Evolutionary conservation across 768 basidiomycete species (phyloP).

Genomic region (Clavulina sp.): DNA sequence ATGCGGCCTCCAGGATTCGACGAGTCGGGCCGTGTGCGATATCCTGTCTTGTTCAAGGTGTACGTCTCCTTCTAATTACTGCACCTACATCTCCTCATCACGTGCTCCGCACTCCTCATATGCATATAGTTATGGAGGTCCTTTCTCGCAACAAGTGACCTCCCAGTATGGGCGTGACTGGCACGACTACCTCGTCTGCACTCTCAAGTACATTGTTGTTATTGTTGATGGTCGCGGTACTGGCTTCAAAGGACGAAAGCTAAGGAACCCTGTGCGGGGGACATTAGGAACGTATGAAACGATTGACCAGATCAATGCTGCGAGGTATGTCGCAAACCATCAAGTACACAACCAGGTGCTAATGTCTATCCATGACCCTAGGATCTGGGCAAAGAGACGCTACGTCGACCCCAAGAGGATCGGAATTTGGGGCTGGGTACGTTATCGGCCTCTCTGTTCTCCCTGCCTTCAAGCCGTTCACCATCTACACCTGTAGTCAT

Average conservation of each 20-base stretch:
- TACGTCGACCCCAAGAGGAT: slow-evolving; percentile 82
- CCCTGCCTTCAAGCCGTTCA: neutral
- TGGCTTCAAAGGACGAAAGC: slow-evolving; percentile 67
- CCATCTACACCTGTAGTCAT: slow-evolving; percentile 38
- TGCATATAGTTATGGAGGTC: slow-evolving; percentile 66
- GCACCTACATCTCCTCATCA: neutral
- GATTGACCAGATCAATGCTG: slow-evolving; percentile 75
- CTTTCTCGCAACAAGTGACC: slow-evolving; percentile 63
- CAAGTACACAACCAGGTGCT: neutral
- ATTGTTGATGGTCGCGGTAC: slow-evolving; percentile 88
- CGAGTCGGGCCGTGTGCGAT: slow-evolving; percentile 85
- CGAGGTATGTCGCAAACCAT: slow-evolving; percentile 34
- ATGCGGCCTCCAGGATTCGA: slow-evolving; percentile 87
- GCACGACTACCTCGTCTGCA: slow-evolving; percentile 73
- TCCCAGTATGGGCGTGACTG: slow-evolving; percentile 55
- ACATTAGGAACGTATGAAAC: slow-evolving; percentile 84
- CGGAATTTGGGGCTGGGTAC: slow-evolving; percentile 96
- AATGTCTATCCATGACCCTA: slow-evolving; percentile 15
- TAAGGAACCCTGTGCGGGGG: slow-evolving; percentile 77
- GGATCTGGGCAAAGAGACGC: slow-evolving; percentile 66
- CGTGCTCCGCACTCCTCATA: neutral
- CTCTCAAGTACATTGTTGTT: slow-evolving; percentile 70
- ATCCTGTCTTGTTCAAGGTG: slow-evolving; percentile 85
- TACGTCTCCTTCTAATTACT: slow-evolving; percentile 18
- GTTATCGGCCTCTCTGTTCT: slow-evolving; percentile 15